A percentile compares a stretch with the other conserved stretches of the same genome.
These are phyloP conservation scores for Moniliella sp. DNA, from an alignment of 1,284 basidiomycete species.

Conservation along the genomic window DNA sequence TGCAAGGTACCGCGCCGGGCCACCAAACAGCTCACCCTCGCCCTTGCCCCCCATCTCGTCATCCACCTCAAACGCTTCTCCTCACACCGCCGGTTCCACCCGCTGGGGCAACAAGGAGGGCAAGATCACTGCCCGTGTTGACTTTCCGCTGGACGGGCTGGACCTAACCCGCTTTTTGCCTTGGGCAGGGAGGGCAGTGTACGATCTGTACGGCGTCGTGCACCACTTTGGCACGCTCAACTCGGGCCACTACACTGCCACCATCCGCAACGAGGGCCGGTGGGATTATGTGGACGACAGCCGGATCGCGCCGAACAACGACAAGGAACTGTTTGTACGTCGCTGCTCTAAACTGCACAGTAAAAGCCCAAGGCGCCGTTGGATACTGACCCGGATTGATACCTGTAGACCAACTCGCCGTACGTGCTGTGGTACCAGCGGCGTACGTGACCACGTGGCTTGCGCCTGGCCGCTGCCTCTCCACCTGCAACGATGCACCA, in stretches of 20 bases:
- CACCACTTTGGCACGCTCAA: slow-evolving; percentile 32
- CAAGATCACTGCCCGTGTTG: slow-evolving; percentile 40
- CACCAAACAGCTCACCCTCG: slow-evolving; percentile 60
- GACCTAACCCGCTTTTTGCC: slow-evolving; percentile 86
- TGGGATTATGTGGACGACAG: slow-evolving; percentile 31
- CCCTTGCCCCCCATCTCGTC: slow-evolving; percentile 72
- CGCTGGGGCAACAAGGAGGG: too few species aligned
- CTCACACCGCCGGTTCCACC: slow-evolving; percentile 69
- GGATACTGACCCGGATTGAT: neutral
- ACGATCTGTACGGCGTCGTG: slow-evolving; percentile 36
- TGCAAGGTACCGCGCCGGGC: slow-evolving; percentile 69
- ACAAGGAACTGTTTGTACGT: slow-evolving; percentile 13
- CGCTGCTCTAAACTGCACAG: neutral
- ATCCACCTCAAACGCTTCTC: slow-evolving; percentile 93
- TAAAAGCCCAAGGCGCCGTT: neutral
- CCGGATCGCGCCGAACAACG: slow-evolving; percentile 11
- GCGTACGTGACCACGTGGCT: too few species aligned
- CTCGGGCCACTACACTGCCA: slow-evolving; percentile 32
- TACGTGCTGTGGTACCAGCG: slow-evolving; percentile 26
- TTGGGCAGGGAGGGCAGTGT: slow-evolving; percentile 35
- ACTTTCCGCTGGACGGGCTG: slow-evolving; percentile 54
- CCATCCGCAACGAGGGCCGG: slow-evolving; percentile 13
- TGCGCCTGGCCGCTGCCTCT: too few species aligned
- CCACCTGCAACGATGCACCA: too few species aligned
- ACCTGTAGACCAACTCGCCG: slow-evolving; percentile 10